phyloP scores from a whole-genome alignment of 345 rosid species.

The Eucalyptus shirleyi region DNA sequence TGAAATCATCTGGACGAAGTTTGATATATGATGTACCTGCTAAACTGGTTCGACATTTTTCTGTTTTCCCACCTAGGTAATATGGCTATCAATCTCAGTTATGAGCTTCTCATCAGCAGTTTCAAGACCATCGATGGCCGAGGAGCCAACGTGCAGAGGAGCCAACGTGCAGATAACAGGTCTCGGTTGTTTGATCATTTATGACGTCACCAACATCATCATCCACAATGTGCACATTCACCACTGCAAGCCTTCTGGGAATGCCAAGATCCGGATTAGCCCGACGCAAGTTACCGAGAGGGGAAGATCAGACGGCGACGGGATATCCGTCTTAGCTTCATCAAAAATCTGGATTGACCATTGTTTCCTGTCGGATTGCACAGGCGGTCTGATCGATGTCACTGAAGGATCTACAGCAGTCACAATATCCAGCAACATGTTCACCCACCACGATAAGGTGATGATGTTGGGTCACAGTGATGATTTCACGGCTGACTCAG shows the following conservation, averaged over 20 bases:
- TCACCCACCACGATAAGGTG: constrained; percentile 6
- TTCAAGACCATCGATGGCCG: constrained; percentile 11
- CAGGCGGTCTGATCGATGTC: constrained; percentile 8
- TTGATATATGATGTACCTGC: not conserved
- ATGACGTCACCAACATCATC: not conserved
- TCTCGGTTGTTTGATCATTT: not conserved
- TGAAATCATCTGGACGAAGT: not conserved
- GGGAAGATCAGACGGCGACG: not conserved
- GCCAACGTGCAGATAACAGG: not conserved
- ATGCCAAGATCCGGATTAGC: constrained; percentile 1
- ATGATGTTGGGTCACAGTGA: constrained; percentile 12
- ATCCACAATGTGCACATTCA: constrained; percentile 3
- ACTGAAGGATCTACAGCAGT: constrained; percentile 4
- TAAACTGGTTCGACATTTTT: not conserved
- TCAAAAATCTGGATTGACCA: constrained; percentile 9
- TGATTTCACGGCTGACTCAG: not conserved
- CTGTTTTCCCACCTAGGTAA: not conserved
- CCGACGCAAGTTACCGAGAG: not conserved
- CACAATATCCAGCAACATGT: constrained; percentile 1
- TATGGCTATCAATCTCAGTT: constrained; percentile 5
- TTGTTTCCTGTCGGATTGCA: not conserved
- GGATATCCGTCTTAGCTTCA: not conserved
- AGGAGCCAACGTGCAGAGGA: constrained; percentile 2
- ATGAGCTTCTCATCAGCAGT: constrained; percentile 2
- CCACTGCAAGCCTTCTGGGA: constrained; percentile 6